These are phyloP conservation scores for Amanita rubescens DNA, from an alignment of 768 basidiomycete genomes.

Conservation along the genomic window DNA sequence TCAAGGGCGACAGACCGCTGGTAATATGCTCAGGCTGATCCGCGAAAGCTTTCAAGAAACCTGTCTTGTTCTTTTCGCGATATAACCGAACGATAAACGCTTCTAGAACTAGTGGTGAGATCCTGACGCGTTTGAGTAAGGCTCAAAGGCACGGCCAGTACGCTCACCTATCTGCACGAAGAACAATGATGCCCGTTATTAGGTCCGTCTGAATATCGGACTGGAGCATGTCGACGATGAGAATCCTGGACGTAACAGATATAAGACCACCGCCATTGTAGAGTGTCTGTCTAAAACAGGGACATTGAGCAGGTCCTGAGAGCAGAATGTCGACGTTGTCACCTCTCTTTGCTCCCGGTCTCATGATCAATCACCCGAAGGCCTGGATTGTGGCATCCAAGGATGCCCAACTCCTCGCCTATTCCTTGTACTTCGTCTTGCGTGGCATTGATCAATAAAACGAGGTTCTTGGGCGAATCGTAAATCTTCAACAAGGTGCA, in stretches of 20 bases:
- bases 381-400: constrained; percentile 86
- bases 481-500: constrained; percentile 92
- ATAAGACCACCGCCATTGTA: constrained; percentile 87
- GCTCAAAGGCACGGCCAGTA: neutral
- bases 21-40: constrained; percentile 96
- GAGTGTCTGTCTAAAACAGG: constrained; percentile 58
- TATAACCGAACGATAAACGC: constrained; percentile 91
- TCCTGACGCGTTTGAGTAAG: constrained; percentile 35
- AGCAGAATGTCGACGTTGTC: constrained; percentile 14
- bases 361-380: constrained; percentile 80
- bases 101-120: constrained; percentile 77
- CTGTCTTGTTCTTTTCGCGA: constrained; percentile 80
- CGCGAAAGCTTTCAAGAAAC: constrained; percentile 95
- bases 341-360: constrained; percentile 73
- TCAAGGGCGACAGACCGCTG: constrained; percentile 84
- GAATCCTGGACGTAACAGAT: constrained; percentile 87
- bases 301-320: neutral
- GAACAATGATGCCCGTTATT: constrained; percentile 82
- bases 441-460: constrained; percentile 78
- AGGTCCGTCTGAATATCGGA: constrained; percentile 76
- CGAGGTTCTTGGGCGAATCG: constrained; percentile 74
- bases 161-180: constrained; percentile 84
- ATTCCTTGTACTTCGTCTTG: constrained; percentile 87
- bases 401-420: constrained; percentile 85
- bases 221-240: constrained; percentile 92